Evolutionary conservation across 2,329 filamentous ascomycete genomes (phyloP).

Genomic region (Fusarium chaquense): DNA sequence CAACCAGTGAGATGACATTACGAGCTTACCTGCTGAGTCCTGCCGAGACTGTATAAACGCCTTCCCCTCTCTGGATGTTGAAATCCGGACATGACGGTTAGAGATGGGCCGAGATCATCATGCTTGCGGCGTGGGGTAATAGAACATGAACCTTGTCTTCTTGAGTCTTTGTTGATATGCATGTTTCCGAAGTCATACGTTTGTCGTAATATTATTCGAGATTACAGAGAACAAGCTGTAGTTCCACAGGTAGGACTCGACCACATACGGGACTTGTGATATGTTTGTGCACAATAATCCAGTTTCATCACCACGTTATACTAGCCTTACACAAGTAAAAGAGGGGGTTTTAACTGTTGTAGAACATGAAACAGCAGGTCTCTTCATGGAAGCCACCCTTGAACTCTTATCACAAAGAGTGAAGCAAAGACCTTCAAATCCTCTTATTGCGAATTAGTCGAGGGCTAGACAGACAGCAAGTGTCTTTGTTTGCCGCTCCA

Average conservation of each 20-base stretch:
- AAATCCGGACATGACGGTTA: conserved; percentile 29
- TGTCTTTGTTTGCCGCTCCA: not conserved
- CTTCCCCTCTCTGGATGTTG: conserved; percentile 34
- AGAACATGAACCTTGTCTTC: not conserved
- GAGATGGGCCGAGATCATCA: conserved; percentile 33
- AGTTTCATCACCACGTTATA: not conserved
- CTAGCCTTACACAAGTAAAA: not conserved
- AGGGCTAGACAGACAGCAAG: not conserved
- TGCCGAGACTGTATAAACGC: conserved; percentile 15
- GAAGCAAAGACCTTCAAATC: not conserved
- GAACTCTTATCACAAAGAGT: not conserved
- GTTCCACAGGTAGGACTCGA: not conserved
- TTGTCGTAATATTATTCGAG: not conserved
- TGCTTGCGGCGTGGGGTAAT: conserved; percentile 14
- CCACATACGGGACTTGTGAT: not conserved
- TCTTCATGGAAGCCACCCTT: not conserved
- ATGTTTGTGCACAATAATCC: not conserved
- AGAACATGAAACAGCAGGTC: not conserved
- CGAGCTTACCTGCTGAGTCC: conserved; percentile 26
- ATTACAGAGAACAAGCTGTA: not conserved
- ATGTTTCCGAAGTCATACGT: not conserved
- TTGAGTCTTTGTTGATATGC: not conserved
- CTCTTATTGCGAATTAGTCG: not conserved
- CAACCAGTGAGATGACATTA: conserved; percentile 5
- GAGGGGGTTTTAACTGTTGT: not conserved